These are phyloP conservation scores for Chlorophyllum brunneum DNA, from an alignment of 768 basidiomycete genomes.

Conservation along the genomic window DNA sequence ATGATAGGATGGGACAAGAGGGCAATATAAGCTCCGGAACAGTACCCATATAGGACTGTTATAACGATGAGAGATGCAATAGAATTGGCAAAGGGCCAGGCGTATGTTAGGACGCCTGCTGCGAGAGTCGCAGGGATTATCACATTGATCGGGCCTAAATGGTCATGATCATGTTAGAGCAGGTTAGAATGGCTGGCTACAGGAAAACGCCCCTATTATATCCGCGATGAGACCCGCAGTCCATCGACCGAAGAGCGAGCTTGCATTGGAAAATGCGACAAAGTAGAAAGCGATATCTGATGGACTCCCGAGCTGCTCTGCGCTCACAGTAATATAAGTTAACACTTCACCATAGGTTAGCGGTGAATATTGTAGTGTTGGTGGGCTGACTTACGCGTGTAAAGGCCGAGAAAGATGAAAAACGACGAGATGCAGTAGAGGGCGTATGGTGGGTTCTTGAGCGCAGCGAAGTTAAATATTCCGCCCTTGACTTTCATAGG, in stretches of 20 bases:
- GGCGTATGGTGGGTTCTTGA: slow-evolving; percentile 49
- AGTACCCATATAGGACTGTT: slow-evolving; percentile 63
- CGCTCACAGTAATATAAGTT: slow-evolving; percentile 64
- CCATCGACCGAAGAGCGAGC: slow-evolving; percentile 60
- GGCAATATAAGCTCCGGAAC: slow-evolving; percentile 60
- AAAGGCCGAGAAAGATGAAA: slow-evolving; percentile 64
- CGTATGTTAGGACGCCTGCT: slow-evolving; percentile 57
- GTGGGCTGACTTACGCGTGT: slow-evolving; percentile 41
- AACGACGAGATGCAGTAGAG: slow-evolving; percentile 57
- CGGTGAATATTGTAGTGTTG: background rate
- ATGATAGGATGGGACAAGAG: slow-evolving; percentile 56
- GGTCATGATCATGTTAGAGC: background rate
- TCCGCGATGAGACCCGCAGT: slow-evolving; percentile 52
- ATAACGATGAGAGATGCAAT: slow-evolving; percentile 46
- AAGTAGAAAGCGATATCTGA: slow-evolving; percentile 58
- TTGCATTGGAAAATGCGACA: slow-evolving; percentile 64
- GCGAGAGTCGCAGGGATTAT: slow-evolving; percentile 62
- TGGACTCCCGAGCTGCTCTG: slow-evolving; percentile 45
- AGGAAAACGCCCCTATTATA: slow-evolving; percentile 43
- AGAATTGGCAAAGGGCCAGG: slow-evolving; percentile 63
- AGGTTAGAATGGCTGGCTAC: background rate
- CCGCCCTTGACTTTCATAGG: slow-evolving; percentile 52
- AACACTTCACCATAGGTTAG: slow-evolving; percentile 37
- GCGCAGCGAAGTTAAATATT: slow-evolving; percentile 50
- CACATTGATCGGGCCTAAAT: slow-evolving; percentile 34